These are phyloP conservation scores for Naematelia aurantialba DNA, from an alignment of 768 basidiomycete species.

Conservation along the genomic window DNA sequence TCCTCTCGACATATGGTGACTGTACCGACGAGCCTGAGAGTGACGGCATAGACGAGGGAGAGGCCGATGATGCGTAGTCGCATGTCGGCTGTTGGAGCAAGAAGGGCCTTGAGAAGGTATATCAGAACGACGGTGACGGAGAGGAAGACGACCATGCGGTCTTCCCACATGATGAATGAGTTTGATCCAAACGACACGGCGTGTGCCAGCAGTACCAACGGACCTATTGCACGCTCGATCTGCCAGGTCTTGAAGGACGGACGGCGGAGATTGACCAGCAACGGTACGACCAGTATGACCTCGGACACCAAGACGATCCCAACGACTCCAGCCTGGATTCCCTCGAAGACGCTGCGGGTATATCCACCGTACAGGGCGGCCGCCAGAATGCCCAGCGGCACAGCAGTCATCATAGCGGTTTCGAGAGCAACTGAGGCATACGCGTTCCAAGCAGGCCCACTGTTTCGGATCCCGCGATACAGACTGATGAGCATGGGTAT, in stretches of 20 bases:
- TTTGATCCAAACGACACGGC: slow-evolving; percentile 78
- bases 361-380: slow-evolving; percentile 13
- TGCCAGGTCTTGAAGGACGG: slow-evolving; percentile 9
- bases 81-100: slow-evolving; percentile 65
- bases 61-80: slow-evolving; percentile 73
- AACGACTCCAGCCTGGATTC: slow-evolving; percentile 15
- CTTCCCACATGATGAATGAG: slow-evolving; percentile 98
- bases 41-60: slow-evolving; percentile 62
- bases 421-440: slow-evolving; percentile 55
- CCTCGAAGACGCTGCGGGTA: slow-evolving; percentile 40
- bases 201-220: slow-evolving; percentile 58
- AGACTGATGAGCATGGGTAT: slow-evolving; percentile 59
- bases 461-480: slow-evolving; percentile 56
- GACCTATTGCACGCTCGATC: slow-evolving; percentile 37
- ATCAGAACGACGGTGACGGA: slow-evolving; percentile 60
- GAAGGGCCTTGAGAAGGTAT: slow-evolving; percentile 61
- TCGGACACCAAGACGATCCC: slow-evolving; percentile 20
- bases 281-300: slow-evolving; percentile 20
- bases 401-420: slow-evolving; percentile 56
- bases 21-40: slow-evolving; percentile 69
- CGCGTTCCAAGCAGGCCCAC: slow-evolving; percentile 46
- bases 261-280: slow-evolving; percentile 10
- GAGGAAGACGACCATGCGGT: slow-evolving; percentile 72
- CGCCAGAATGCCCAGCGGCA: slow-evolving; percentile 14
- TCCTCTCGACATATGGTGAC: slow-evolving; percentile 93